These are phyloP conservation scores for Clonostachys rhizophaga DNA, from an alignment of 2,329 filamentous ascomycete genomes.

Conservation along the genomic window DNA sequence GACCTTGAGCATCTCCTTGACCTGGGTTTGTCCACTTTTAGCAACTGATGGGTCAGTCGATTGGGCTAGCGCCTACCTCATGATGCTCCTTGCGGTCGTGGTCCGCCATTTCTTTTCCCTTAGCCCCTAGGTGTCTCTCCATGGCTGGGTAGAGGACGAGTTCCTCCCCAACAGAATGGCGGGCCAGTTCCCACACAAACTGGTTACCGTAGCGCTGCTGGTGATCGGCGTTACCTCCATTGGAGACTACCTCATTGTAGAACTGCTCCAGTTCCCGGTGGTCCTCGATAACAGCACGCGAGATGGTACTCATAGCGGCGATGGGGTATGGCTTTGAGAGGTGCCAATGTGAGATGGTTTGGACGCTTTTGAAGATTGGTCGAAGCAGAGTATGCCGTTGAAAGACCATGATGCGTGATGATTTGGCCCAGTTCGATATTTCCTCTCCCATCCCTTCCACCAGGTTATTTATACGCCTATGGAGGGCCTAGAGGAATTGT, in stretches of 20 bases:
- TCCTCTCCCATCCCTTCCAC: no score
- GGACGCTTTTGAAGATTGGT: no score
- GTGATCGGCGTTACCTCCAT: conserved; percentile 24
- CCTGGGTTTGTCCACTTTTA: conserved; percentile 20
- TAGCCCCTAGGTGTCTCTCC: conserved; percentile 36
- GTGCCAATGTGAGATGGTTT: not conserved
- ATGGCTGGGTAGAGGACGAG: conserved; percentile 49
- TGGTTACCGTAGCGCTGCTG: conserved; percentile 36
- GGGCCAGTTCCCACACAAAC: conserved; percentile 42
- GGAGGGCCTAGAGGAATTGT: no score
- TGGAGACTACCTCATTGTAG: conserved; percentile 32
- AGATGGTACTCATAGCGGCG: conserved; percentile 15
- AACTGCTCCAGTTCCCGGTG: conserved; percentile 24
- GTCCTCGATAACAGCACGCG: conserved; percentile 16
- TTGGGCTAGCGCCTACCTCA: conserved; percentile 16
- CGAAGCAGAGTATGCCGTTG: no score
- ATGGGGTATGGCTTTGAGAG: not conserved
- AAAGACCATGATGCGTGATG: no score
- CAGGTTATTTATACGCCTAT: no score
- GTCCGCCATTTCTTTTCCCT: conserved; percentile 36
- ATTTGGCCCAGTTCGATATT: no score
- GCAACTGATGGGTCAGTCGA: not conserved
- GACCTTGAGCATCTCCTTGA: conserved; percentile 42
- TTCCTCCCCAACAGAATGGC: conserved; percentile 42
- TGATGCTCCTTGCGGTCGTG: conserved; percentile 43